A percentile compares a stretch with the other conserved stretches of the same genome.
These are phyloP conservation scores for Cnidoscolus chayamansa DNA, from an alignment of 441 rosid genomes.

Conservation along the genomic window DNA sequence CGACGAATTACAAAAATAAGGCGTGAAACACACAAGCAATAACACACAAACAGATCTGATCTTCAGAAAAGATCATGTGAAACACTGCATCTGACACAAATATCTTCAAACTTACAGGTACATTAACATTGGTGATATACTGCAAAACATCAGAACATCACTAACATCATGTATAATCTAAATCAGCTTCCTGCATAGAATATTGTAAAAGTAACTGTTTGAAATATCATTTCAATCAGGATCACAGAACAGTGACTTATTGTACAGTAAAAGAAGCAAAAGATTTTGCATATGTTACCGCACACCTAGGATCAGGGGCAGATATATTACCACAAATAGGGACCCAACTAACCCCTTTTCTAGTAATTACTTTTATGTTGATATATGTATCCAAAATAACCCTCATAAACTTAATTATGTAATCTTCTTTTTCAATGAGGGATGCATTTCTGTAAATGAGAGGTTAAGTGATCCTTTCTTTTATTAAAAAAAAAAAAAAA, in stretches of 20 bases:
- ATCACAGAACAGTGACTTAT: neutral
- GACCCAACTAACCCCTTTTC: too few relatives aligned
- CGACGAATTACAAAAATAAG: too few relatives aligned
- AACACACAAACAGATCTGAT: neutral
- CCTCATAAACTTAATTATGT: too few relatives aligned
- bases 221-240: neutral
- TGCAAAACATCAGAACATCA: conserved; percentile 32
- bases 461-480: too few relatives aligned
- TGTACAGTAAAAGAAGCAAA: conserved; percentile 14
- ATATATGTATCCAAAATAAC: too few relatives aligned
- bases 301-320: too few relatives aligned
- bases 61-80: neutral
- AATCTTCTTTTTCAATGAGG: too few relatives aligned
- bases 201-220: conserved; percentile 15
- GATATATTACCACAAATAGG: too few relatives aligned
- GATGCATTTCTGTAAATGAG: too few relatives aligned
- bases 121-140: conserved; percentile 26
- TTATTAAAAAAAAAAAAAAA: too few relatives aligned
- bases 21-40: neutral
- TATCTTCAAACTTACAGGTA: conserved; percentile 35
- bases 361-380: too few relatives aligned
- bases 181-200: conserved; percentile 31
- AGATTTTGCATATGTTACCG: too few relatives aligned
- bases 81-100: conserved; percentile 11
- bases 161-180: conserved; percentile 28